Base-by-base conservation (phyloP, 2,329 filamentous ascomycete species). In the Fusarium concolor region DNA sequence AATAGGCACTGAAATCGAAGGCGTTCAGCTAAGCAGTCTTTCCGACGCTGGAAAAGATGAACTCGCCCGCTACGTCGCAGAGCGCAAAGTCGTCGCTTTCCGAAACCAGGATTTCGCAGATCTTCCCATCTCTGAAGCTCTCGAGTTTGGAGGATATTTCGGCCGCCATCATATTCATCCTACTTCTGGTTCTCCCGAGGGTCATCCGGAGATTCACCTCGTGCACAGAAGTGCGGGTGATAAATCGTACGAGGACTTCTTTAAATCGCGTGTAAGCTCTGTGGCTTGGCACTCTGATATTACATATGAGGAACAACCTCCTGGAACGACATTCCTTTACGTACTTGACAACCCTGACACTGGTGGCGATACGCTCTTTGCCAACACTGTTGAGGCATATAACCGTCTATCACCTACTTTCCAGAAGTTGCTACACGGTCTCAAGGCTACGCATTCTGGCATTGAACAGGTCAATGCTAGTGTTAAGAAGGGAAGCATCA, bases 221-320 rank as follows among this genome's bases (percentile, higher is more conserved):
- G 92, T 95, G 2, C 92, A 95, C 79, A 87, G 92, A 38, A 88
- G 88, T 20, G 90, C 79, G 18, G 77, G 77, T 26, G 80, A 82
- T 65, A 73, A 67, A 28, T 87, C 47, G 81, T 87, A 61, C 20
- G 80, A 86, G 20, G 82, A 86, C 47, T 92, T 91, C 78, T 89
- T 93, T 69, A 72, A 77, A 59, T 87, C 87, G 45, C 86, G 91
- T 22, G 94, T 92, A 5, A 95, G 90, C 79, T 92, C 90, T 2
- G 89, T 96, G 2, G 92, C 92, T 10, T 97, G 93, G 93, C 94
- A 97, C 80, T 92, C 90, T 0, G 94, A 97, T 71, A 90, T 97
- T 2, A 92, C 91, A 1, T 97, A 96, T 76, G 94, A 97, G 81
- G 82, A 87, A 70, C 94, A 97, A 80, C 93, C 94, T 2, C 93